Evolutionary conservation across 805 yeast genomes (phyloP).

Genomic region (Cyberlindnera subsufficiens): DNA sequence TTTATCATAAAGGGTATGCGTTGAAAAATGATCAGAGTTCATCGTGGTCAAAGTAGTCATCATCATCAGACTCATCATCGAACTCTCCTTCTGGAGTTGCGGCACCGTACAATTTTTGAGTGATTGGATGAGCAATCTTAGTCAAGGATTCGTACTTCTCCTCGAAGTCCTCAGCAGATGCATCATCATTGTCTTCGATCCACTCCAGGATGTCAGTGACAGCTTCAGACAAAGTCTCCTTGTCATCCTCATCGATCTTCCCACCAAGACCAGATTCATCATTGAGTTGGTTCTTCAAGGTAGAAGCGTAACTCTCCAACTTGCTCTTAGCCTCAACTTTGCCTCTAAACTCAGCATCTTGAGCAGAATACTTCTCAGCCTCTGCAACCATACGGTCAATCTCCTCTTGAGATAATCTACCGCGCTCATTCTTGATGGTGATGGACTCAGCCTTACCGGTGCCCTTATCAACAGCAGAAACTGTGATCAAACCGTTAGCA

Average conservation of each 20-base stretch:
- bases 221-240: constrained; percentile 83
- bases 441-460: constrained; percentile 90
- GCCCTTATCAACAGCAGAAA: constrained; percentile 85
- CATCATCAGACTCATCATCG: constrained; percentile 44
- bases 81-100: constrained; percentile 31
- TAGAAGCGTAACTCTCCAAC: constrained; percentile 84
- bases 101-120: constrained; percentile 74
- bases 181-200: constrained; percentile 80
- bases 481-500: constrained; percentile 84
- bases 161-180: constrained; percentile 85
- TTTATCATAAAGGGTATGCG: neutral
- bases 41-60: constrained; percentile 56
- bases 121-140: constrained; percentile 84
- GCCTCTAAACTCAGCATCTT: constrained; percentile 76
- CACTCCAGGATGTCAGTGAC: constrained; percentile 81
- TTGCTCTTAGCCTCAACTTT: constrained; percentile 86
- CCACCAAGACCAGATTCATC: constrained; percentile 60
- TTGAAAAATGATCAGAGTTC: constrained; percentile 39
- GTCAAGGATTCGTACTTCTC: constrained; percentile 84
- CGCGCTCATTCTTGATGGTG: constrained; percentile 90
- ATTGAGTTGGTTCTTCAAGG: constrained; percentile 63
- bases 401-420: constrained; percentile 88
- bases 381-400: constrained; percentile 97
- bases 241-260: constrained; percentile 84
- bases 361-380: constrained; percentile 91